Conservation (phyloP, 202 grass and related monocot species). For the Alloteropsis angusta region DNA sequence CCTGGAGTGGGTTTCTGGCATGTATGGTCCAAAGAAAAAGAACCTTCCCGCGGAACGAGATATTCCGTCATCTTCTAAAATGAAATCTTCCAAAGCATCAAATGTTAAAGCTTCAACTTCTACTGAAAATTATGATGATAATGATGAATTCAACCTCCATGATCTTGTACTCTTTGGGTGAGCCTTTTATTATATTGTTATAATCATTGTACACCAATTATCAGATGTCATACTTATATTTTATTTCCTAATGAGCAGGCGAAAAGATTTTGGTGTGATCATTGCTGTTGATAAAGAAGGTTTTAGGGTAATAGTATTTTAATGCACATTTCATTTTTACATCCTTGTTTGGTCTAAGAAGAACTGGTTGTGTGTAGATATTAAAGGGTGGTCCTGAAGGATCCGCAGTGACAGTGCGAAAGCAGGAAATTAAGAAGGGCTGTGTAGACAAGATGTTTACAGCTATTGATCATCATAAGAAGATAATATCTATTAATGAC, state of each 20-base stretch:
- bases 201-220: conserved; percentile 3
- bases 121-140: conserved; percentile 35
- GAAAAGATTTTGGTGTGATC: conserved; percentile 83
- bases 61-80: conserved; percentile 28
- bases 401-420: conserved; percentile 47
- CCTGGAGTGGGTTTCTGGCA: conserved; percentile 65
- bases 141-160: conserved; percentile 57
- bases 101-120: conserved; percentile 53
- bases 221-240: conserved; percentile 8
- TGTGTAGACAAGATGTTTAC: conserved; percentile 92
- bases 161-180: conserved; percentile 94
- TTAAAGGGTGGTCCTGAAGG: conserved; percentile 76
- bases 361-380: conserved; percentile 38
- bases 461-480: conserved; percentile 68
- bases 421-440: conserved; percentile 66
- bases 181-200: conserved; percentile 18
- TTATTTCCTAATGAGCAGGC: conserved; percentile 43
- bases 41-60: conserved; percentile 22
- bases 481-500: conserved; percentile 76
- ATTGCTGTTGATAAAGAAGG: conserved; percentile 84
- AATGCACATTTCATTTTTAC: conserved; percentile 3
- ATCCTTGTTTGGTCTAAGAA: conserved; percentile 25
- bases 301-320: conserved; percentile 44
- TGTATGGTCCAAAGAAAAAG: conserved; percentile 64
- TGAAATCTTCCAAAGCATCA: conserved; percentile 39